Conservation (phyloP, 2,329 filamentous ascomycete species). For the Fusarium dlaminii region DNA sequence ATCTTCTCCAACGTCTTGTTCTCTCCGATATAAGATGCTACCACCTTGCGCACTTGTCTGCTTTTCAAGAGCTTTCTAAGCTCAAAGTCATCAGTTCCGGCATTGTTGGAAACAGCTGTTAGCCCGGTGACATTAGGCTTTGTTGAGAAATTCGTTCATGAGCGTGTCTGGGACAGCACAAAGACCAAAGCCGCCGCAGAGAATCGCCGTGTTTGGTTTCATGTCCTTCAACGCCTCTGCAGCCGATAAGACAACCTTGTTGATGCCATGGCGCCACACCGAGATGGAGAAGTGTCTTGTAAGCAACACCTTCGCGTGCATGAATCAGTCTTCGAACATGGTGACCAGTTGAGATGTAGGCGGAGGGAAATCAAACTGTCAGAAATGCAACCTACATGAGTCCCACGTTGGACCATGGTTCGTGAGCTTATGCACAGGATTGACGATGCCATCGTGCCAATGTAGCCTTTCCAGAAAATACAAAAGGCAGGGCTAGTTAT, state of each 20-base stretch:
- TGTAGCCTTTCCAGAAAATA: no score
- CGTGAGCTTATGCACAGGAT: neutral
- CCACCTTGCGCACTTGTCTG: slow-evolving; percentile 90
- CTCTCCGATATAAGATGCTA: slow-evolving; percentile 92
- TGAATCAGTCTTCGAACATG: neutral
- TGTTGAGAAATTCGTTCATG: slow-evolving; percentile 75
- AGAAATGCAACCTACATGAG: neutral
- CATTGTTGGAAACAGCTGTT: slow-evolving; percentile 94
- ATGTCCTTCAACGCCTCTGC: slow-evolving; percentile 78
- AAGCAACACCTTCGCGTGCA: neutral
- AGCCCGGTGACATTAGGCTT: slow-evolving; percentile 77
- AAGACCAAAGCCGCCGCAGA: slow-evolving; percentile 85
- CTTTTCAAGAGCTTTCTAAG: slow-evolving; percentile 80
- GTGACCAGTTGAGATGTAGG: no score
- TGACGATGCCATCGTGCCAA: neutral
- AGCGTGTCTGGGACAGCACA: slow-evolving; percentile 85
- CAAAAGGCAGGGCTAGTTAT: neutral
- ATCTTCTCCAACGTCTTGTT: slow-evolving; percentile 94
- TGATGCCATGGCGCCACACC: slow-evolving; percentile 73
- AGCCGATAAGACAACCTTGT: slow-evolving; percentile 78
- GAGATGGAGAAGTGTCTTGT: slow-evolving; percentile 69
- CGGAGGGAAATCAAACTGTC: neutral
- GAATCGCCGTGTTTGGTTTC: slow-evolving; percentile 76
- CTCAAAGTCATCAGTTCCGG: slow-evolving; percentile 83
- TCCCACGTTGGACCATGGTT: neutral